These are phyloP conservation scores for Chalciporus sphaerocephalus DNA, from an alignment of 768 basidiomycete genomes.

Conservation along the genomic window DNA sequence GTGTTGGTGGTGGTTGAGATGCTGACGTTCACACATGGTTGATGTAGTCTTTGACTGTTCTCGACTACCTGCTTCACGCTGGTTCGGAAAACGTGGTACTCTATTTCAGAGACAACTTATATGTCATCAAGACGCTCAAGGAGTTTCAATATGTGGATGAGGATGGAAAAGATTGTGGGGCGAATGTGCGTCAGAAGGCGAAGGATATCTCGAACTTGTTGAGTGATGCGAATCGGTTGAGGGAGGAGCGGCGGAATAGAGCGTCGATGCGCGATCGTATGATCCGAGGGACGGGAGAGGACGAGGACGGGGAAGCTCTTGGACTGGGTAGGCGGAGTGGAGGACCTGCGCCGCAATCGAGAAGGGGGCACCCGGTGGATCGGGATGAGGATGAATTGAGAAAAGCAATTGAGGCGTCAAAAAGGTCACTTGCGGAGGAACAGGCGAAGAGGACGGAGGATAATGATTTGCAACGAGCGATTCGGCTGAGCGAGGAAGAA, in stretches of 20 bases:
- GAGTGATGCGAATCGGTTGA: constrained; percentile 77
- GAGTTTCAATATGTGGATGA: constrained; percentile 98
- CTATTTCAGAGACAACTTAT: constrained; percentile 96
- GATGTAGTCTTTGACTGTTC: constrained; percentile 76
- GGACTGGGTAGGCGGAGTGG: constrained; percentile 2
- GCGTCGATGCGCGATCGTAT: constrained; percentile 95
- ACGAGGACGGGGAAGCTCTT: constrained; percentile 24
- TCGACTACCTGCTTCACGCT: constrained; percentile 94
- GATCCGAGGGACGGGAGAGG: constrained; percentile 55
- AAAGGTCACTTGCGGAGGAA: constrained; percentile 66
- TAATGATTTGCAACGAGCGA: constrained; percentile 75
- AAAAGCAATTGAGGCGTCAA: constrained; percentile 87
- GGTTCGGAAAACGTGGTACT: constrained; percentile 98
- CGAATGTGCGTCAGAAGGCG: constrained; percentile 96
- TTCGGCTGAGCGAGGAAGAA: constrained; percentile 87
- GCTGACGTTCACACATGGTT: too few species aligned
- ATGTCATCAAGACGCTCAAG: constrained; percentile 97
- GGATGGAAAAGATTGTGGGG: constrained; percentile 93
- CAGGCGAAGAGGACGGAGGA: constrained; percentile 64
- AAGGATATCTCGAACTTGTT: constrained; percentile 97
- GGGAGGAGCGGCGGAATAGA: constrained; percentile 77
- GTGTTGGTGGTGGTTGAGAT: constrained; percentile 9
- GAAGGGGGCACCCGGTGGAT: constrained; percentile 23
- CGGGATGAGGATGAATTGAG: constrained; percentile 80
- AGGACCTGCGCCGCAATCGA: constrained; percentile 19